Percentiles rank a stretch among this genome's conserved stretches.
Evolutionary conservation across 305 asterid species (phyloP).

Genomic region (Rubia balearica): DNA sequence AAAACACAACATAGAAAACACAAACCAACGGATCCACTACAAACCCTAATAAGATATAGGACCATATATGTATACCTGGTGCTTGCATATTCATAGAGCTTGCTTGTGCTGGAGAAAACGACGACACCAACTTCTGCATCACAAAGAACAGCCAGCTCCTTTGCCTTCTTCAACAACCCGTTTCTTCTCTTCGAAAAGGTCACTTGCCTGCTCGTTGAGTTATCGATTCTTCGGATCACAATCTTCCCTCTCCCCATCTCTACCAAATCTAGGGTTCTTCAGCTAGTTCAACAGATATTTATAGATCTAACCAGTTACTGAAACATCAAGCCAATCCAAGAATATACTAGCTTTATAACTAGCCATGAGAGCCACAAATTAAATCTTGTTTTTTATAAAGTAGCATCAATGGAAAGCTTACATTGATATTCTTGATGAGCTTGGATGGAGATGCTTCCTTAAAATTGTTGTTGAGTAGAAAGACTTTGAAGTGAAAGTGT

Average conservation of each 20-base stretch:
- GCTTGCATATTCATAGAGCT: constrained; percentile 50
- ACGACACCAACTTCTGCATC: constrained; percentile 77
- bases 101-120: constrained; percentile 60
- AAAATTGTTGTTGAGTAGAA: constrained; percentile 6
- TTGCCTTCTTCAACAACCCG: constrained; percentile 66
- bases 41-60: not conserved
- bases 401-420: constrained; percentile 10
- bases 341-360: not conserved
- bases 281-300: not conserved
- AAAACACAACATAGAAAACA: not conserved
- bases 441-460: constrained; percentile 3
- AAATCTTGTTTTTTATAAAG: not conserved
- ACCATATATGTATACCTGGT: constrained; percentile 33
- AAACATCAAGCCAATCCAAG: not conserved
- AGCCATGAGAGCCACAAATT: not conserved
- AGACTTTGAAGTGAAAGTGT: no score
- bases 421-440: constrained; percentile 26
- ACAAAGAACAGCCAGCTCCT: constrained; percentile 71
- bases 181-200: constrained; percentile 71
- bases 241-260: constrained; percentile 71
- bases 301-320: not conserved
- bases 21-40: not conserved
- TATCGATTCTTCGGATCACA: constrained; percentile 57
- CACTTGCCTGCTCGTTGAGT: constrained; percentile 66
- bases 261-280: constrained; percentile 35